Base-by-base conservation (phyloP, 1,284 basidiomycete species). In the Fomitopsis pinicola region DNA sequence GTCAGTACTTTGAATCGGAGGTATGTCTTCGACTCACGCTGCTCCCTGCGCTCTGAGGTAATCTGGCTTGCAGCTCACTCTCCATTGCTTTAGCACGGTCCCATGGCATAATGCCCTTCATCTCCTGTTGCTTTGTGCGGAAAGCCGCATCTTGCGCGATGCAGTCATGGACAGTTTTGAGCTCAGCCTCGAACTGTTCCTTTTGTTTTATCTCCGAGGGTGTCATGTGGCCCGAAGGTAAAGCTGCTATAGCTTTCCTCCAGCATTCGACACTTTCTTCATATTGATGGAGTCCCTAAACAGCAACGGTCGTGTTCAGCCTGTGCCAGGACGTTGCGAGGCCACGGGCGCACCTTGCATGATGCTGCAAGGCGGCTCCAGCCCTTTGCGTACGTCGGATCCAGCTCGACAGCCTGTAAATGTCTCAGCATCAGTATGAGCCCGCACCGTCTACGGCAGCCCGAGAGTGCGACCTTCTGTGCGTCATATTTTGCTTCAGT, bases 301-400 rank as follows among this genome's bases (percentile, higher is more conserved):
- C 22, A 22, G 22, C 22, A 22, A 44, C 2, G 52, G 5, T 26
- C 12, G 12, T 10, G 4, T n/a, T n/a, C 19, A 22, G 45, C 45
- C 5, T 3, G 5, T 12, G 10, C 2, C 5, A 48, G 15, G 5
- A 22, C 0, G n/a, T 14, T 22, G n/a, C 5, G 19, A n/a, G 19
- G 45, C 8, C 30, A 33, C 30, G 19, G 26, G 62, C 66, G 60
- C 53, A 77, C 77, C 56, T 71, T 69, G 12, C 68, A 44, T 1
- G 74, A 72, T 6, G 67, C 60, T 0, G 73, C 77, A 4, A 74
- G 64, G 40, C 78, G 68, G 1, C 68, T 71, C 70, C 71, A 75
- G 10, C 66, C 77, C 63, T 77, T 78, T 1, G 71, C 65, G 62
- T 78, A 78, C 1, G 52, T 60, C 0, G 74, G 71, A 60, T 78